Evolutionary conservation across 2,329 filamentous ascomycete genomes (phyloP).

Genomic region (Chaetoscypha palmicola): DNA sequence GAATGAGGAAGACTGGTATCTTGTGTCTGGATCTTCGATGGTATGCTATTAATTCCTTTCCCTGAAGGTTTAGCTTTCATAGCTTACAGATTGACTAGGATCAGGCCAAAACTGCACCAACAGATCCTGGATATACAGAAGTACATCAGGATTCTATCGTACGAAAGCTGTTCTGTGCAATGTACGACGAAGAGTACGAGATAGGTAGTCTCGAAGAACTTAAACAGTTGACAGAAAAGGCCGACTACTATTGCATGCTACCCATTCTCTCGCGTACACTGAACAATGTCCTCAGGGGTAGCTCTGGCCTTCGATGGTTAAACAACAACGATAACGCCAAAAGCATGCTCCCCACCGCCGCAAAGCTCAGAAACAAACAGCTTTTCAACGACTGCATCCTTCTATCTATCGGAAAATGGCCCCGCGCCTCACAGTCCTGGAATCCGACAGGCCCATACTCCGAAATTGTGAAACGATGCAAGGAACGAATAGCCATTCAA

Average conservation of each 20-base stretch:
- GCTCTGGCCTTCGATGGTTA: no score
- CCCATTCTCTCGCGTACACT: not conserved
- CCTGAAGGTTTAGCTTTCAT: not conserved
- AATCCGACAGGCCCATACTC: not conserved
- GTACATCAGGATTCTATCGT: no score
- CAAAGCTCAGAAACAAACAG: not conserved
- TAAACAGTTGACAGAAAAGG: not conserved
- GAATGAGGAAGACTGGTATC: not conserved
- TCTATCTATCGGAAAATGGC: not conserved
- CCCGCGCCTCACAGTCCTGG: not conserved
- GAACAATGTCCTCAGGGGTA: not conserved
- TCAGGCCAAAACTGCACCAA: no score
- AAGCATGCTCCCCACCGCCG: not conserved
- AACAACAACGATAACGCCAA: not conserved
- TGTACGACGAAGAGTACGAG: not conserved
- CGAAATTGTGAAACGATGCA: not conserved
- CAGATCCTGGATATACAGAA: no score
- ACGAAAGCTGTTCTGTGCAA: not conserved
- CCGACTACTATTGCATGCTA: not conserved
- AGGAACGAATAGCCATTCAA: not conserved
- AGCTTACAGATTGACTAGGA: no score
- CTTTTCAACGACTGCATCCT: not conserved
- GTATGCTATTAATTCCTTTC: not conserved
- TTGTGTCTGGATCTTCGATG: not conserved
- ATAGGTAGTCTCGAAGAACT: not conserved